Evolutionary conservation across 2,329 filamentous ascomycete genomes (phyloP).

Genomic region (Colletotrichum lentis): DNA sequence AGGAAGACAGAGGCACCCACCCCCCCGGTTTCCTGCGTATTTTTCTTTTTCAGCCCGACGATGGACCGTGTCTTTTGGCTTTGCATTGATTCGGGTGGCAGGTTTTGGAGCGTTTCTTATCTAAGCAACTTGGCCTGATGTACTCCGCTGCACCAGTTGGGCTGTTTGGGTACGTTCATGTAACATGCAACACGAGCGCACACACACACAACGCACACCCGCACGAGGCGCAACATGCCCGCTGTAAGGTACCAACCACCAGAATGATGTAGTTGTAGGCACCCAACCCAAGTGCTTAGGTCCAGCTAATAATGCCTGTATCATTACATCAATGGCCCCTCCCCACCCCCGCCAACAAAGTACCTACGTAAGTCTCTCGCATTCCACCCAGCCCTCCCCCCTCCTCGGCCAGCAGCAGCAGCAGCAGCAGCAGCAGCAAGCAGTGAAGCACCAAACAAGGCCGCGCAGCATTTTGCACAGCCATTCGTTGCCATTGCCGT

Average conservation of each 20-base stretch:
- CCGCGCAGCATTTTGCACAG: constrained; percentile 8
- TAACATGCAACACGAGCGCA: no score
- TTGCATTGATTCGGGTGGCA: constrained; percentile 20
- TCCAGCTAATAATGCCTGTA: constrained; percentile 26
- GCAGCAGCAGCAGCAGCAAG: background rate
- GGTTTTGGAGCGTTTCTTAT: background rate
- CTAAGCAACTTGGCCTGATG: background rate
- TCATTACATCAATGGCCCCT: constrained; percentile 47
- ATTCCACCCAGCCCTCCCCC: constrained; percentile 4
- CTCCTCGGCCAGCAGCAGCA: background rate
- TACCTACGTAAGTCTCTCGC: constrained; percentile 22
- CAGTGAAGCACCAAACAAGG: background rate
- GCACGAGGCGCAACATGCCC: no score
- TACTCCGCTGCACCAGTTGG: background rate
- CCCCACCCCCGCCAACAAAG: constrained; percentile 42
- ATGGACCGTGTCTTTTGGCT: background rate
- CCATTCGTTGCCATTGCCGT: no score
- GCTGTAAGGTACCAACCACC: constrained; percentile 1
- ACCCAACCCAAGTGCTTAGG: constrained; percentile 9
- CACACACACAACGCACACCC: no score
- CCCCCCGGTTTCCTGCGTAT: constrained; percentile 25
- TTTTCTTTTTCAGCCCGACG: constrained; percentile 3
- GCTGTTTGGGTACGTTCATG: constrained; percentile 7
- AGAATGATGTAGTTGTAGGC: constrained; percentile 18
- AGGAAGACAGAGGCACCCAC: no score